These are phyloP conservation scores for Mortierella sp. DNA, from an alignment of 371 early-diverging fungal genomes.

Conservation along the genomic window DNA sequence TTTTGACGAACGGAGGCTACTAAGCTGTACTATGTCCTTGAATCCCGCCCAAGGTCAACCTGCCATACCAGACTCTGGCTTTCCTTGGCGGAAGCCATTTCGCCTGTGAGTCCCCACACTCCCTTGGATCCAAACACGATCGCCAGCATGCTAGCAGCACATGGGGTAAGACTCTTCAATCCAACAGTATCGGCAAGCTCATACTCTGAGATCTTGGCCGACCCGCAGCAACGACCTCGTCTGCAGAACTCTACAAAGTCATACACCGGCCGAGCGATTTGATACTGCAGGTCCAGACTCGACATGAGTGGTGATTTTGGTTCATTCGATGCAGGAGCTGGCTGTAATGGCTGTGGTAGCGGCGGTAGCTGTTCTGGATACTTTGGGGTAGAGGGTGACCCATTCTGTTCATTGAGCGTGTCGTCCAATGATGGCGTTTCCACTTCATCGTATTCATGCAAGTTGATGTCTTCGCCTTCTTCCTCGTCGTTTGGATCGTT, in stretches of 20 bases:
- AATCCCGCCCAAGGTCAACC: constrained; percentile 32
- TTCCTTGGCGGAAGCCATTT: constrained; percentile 7
- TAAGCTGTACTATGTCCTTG: too few relatives aligned
- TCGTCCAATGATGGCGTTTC: not conserved
- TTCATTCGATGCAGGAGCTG: not conserved
- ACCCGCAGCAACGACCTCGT: constrained; percentile 42
- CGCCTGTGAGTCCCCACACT: constrained; percentile 31
- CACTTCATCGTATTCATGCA: constrained; percentile 37
- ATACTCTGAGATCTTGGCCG: constrained; percentile 11
- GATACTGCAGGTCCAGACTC: not conserved
- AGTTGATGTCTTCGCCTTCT: constrained; percentile 29
- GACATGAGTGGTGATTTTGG: not conserved
- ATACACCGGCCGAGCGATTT: constrained; percentile 8
- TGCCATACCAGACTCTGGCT: constrained; percentile 41
- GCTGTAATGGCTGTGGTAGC: not conserved
- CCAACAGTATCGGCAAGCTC: constrained; percentile 2
- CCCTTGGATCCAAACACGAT: constrained; percentile 32
- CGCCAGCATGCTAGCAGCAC: constrained; percentile 37
- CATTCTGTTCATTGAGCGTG: not conserved
- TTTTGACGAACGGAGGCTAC: too few relatives aligned
- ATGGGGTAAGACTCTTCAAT: constrained; percentile 31
- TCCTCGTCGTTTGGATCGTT: constrained; percentile 16
- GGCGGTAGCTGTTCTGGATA: too few relatives aligned
- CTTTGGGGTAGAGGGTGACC: not conserved
- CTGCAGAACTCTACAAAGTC: constrained; percentile 41